Base-by-base conservation (phyloP, 2,329 filamentous ascomycete species). In the Diaporthe aspalathi region DNA sequence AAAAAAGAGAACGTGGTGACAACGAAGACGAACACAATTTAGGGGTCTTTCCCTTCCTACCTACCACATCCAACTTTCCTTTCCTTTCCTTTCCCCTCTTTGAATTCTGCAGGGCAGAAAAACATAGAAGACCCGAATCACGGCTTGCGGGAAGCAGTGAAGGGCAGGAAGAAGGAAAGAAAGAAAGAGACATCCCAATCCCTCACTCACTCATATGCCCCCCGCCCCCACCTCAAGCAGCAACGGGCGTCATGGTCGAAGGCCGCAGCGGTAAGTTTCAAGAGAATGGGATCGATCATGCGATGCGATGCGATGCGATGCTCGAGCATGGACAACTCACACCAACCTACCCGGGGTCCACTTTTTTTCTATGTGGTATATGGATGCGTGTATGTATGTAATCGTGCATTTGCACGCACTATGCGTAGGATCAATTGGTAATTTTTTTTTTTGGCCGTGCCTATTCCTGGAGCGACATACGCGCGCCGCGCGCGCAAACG, bases 291-390 rank as follows among this genome's bases (percentile, higher is more conserved):
- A 8, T 5, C 5, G 32, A 63, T 63, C 57, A 63, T 63, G 57
- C 43, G 27, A 63, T 29, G 57, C 24, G 7, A 5, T 16, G 11
- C 49, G 24, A 9, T 7, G n/a, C n/a, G n/a, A n/a, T n/a, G n/a
- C n/a, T n/a, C n/a, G n/a, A 17, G 40, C 57, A 49, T 47, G 57
- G 57, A 63, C 57, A 63, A 49, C 57, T 63, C 57, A 35, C 57
- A 35, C 43, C 20, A 16, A 27, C 40, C 27, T 38, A 47, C 32
- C 32, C 5, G 32, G 8, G 32, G 57, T 62, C 40, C 56, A 45
- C 38, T n/a, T 45, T 43, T 45, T 43, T 17, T 27, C 8, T 43
- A 6, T 22, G 20, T 3, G 22, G n/a, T 11, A n/a, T 24, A 7
- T 9, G 8, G 27, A 2, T 17, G 14, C 9, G 8, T 52, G 24